Evolutionary conservation across 129 eudicot species (phyloP), one percentile per base, ranked within the genome.

Genomic region (Logfia minima): DNA sequence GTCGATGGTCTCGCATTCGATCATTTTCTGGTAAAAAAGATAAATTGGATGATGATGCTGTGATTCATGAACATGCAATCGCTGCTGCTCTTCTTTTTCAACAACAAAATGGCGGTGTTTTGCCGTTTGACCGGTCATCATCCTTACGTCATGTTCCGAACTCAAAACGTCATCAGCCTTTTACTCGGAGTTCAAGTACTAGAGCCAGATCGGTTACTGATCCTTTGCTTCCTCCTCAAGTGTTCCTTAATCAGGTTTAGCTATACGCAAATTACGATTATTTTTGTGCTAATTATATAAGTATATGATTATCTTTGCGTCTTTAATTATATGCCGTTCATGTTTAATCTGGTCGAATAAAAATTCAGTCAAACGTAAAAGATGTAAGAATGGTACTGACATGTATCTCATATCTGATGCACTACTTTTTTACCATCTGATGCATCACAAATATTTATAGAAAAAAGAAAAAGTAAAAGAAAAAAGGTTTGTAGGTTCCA

Each of bases 141-240:
- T 92, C 98, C 17, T 81, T 88, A 55, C 85, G 92, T 64, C 85
- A 83, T 55, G 55, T 14, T 66, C 60, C 79, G 3, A 73, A 70
- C 77, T 87, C 88, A 7, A 86, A 75, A 79, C 86, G 66, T 70
- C 81, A 82, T 31, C 87, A 79, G 11, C 77, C 83, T 13, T 75
- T 92, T 80, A 89, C 96, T 13, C 77, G 98, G 55, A 89, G 97
- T 61, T 89, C 96, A 5, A 94, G 98, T 79, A 68, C 97, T 41
- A 80, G 98, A 63, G 68, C 97, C 71, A 82, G 96, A 45, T 91
- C 93, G 51, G 75, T 82, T 37, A 84, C 93, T 72, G 98, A 94
- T 86, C 98, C 97, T 77, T 77, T 94, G 77, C 83, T 94, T 81
- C 93, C 89, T n/a, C 97, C 97, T 80, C 92, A 91, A 41, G 89